Evolutionary conservation across 2,329 filamentous ascomycete species (phyloP), one percentile per base, ranked within the genome.

Genomic region (Pyrenophora graminea): DNA sequence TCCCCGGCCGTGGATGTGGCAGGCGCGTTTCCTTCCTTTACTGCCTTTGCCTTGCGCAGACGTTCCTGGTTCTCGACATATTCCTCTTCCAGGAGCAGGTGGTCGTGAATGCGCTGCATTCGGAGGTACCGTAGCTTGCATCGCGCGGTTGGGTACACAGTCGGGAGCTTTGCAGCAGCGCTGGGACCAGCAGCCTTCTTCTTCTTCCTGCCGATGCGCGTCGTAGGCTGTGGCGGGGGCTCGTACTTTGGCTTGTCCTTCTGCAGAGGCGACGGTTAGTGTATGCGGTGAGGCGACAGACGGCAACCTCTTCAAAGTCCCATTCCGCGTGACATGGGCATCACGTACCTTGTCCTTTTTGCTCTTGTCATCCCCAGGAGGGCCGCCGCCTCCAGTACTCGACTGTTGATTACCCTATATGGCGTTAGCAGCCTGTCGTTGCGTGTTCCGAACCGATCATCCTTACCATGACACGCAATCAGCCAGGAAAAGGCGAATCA

Each of bases 221-320:
- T 97, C 57, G 94, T 99, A 58, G 94, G 94, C 70, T 93, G 88
- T 76, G 94, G 94, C 64, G 94, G 94, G 61, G 94, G 94, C 78
- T 99, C 94, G 82, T 99, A 99, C 89, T 96, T 97, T 73, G 94
- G 94, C 87, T 99, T 99, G 59, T 99, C 93, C 84, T 99, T 97
- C 93, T 54, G 42, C 25, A 45, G 17, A 49, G 27, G 39, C 34
- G 18, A 12, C 25, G 36, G 50, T 48, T 38, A 53, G 50, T 40
- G 21, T 44, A 23, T 34, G 39, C 25, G 44, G 44, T 48, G 37
- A 51, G 48, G 31, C 42, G 39, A 40, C 36, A 39, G 36, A 51
- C 37, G 19, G 43, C 48, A 13, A 44, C 32, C 43, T 42, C 18
- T 19, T 37, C 31, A 19, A 33, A 38, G 37, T 41, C 31, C 32